phyloP scores from a whole-genome alignment of 2,329 filamentous ascomycete species.

The Cytospora mali region DNA sequence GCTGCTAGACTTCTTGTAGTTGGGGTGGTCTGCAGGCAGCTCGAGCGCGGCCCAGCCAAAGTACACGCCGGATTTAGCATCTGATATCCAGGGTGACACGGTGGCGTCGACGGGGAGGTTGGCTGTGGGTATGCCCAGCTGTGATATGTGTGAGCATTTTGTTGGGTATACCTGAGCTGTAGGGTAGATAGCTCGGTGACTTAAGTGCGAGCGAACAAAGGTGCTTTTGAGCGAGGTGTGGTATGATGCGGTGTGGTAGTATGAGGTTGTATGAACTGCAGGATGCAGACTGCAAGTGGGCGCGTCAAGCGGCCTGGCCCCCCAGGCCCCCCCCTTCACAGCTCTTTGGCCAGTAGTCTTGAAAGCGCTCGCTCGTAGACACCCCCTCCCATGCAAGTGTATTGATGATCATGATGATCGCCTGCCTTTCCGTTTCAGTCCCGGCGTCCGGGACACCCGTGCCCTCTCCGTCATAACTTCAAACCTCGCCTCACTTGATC shows the following conservation, averaged over 20 bases:
- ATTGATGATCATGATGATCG: conserved; percentile 1
- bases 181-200: conserved; percentile 5
- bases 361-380: not conserved
- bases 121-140: conserved; percentile 95
- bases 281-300: conserved; percentile 3
- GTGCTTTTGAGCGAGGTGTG: not conserved
- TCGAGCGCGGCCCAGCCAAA: conserved; percentile 85
- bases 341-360: not conserved
- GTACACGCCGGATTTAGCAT: conserved; percentile 80
- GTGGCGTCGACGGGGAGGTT: conserved; percentile 78
- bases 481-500: conserved; percentile 15
- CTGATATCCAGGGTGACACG: conserved; percentile 60
- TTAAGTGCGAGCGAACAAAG: not conserved
- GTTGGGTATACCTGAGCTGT: conserved; percentile 2
- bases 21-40: conserved; percentile 53
- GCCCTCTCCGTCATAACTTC: not conserved
- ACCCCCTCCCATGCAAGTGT: conserved; percentile 17
- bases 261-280: conserved; percentile 9
- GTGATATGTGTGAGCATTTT: conserved; percentile 18
- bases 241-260: conserved; percentile 14
- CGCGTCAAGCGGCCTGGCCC: not conserved
- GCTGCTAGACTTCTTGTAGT: conserved; percentile 35
- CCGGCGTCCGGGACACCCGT: conserved; percentile 1
- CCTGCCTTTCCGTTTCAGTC: conserved; percentile 10
- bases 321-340: not conserved